These are phyloP conservation scores for Mimosa bimucronata DNA, from an alignment of 306 rosid species.

Conservation along the genomic window DNA sequence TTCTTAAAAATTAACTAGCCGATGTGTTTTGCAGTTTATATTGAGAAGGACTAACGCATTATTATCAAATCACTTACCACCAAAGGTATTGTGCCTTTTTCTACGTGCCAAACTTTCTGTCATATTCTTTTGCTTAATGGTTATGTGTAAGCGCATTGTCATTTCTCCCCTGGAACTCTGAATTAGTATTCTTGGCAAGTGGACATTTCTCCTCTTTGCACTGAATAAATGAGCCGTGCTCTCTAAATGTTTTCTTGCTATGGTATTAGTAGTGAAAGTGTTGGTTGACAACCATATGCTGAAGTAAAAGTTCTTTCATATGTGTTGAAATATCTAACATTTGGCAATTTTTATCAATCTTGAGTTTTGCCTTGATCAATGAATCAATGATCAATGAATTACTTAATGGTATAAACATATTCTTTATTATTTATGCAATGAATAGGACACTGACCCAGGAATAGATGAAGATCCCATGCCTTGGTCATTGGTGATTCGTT, in stretches of 20 bases:
- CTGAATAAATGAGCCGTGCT: neutral
- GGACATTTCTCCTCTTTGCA: slow-evolving; percentile 15
- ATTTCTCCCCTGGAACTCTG: slow-evolving; percentile 7
- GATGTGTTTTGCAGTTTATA: slow-evolving; percentile 73
- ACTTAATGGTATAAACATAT: slow-evolving; percentile 9
- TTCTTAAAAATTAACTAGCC: slow-evolving; percentile 33
- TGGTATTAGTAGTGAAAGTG: neutral
- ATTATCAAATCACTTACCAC: slow-evolving; percentile 93
- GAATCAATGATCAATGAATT: slow-evolving; percentile 25
- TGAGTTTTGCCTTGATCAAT: slow-evolving; percentile 1
- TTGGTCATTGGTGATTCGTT: slow-evolving; percentile 24
- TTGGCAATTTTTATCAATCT: slow-evolving; percentile 12
- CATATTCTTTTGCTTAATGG: slow-evolving; percentile 19
- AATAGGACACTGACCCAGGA: neutral
- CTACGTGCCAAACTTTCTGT: slow-evolving; percentile 22
- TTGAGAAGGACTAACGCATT: slow-evolving; percentile 89
- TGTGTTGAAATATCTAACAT: neutral
- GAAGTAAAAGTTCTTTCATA: slow-evolving; percentile 14
- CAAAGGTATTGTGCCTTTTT: slow-evolving; percentile 66
- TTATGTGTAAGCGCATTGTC: slow-evolving; percentile 8
- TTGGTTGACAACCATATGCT: slow-evolving; percentile 31
- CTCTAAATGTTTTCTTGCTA: neutral
- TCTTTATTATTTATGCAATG: neutral
- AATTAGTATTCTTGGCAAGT: slow-evolving; percentile 16
- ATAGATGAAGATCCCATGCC: neutral